Conservation (phyloP, 179 eudicot species). For the Amaranthus tricolor region DNA sequence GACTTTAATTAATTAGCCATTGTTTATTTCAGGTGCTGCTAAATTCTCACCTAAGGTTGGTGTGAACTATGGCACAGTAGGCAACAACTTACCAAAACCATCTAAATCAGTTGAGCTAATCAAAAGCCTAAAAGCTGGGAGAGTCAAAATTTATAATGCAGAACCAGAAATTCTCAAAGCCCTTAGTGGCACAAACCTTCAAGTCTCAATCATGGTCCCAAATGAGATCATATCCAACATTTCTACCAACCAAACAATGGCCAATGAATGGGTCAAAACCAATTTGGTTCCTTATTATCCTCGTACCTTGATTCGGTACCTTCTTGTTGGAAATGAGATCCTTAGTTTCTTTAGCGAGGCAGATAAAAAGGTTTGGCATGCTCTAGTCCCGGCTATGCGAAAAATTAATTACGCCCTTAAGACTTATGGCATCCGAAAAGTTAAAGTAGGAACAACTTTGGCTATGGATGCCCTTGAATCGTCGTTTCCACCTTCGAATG, state of each 20-base stretch:
- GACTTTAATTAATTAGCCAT: not conserved
- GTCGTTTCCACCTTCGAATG: constrained; percentile 65
- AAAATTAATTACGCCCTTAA: constrained; percentile 45
- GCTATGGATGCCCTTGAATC: constrained; percentile 70
- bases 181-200: constrained; percentile 49
- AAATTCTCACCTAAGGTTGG: constrained; percentile 55
- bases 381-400: constrained; percentile 74
- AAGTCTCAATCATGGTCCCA: constrained; percentile 76
- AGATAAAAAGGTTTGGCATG: constrained; percentile 35
- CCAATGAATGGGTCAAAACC: constrained; percentile 62
- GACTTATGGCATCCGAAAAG: constrained; percentile 27
- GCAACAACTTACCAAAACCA: constrained; percentile 69
- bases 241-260: constrained; percentile 58
- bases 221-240: constrained; percentile 62
- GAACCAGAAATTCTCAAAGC: constrained; percentile 57
- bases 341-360: constrained; percentile 39
- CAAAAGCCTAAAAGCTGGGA: constrained; percentile 49
- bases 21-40: constrained; percentile 49
- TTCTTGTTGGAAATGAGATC: constrained; percentile 85
- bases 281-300: constrained; percentile 64
- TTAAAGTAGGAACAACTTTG: constrained; percentile 77
- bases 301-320: constrained; percentile 54
- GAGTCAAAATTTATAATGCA: constrained; percentile 72
- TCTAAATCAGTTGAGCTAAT: constrained; percentile 53
- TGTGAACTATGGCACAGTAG: constrained; percentile 77